phyloP scores from a whole-genome alignment of 495 filamentous ascomycete genomes.

The Xylaria telfairii region DNA sequence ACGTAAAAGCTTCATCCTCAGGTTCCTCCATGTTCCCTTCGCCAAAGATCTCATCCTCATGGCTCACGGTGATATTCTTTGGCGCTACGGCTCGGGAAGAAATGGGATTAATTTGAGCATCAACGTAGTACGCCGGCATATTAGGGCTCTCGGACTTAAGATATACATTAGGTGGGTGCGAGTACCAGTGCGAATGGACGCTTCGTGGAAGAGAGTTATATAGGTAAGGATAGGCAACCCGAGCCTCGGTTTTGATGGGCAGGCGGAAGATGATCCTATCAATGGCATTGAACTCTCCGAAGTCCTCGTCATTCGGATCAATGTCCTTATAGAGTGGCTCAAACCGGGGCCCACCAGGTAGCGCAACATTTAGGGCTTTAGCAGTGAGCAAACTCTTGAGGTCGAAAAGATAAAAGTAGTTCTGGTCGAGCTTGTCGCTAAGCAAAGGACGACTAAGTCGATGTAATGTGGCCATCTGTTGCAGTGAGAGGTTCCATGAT shows the following conservation, averaged over 20 bases:
- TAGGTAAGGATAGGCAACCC: slow-evolving; percentile 90
- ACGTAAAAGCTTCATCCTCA: slow-evolving; percentile 77
- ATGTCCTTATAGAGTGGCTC: slow-evolving; percentile 99
- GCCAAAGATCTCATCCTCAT: slow-evolving; percentile 96
- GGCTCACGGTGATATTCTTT: slow-evolving; percentile 90
- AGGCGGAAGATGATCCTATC: slow-evolving; percentile 98
- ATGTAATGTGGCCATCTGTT: slow-evolving; percentile 95
- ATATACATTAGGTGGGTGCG: slow-evolving; percentile 91
- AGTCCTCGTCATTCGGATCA: slow-evolving; percentile 98
- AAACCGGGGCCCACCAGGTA: slow-evolving; percentile 95
- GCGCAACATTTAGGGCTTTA: slow-evolving; percentile 95
- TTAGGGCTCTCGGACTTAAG: slow-evolving; percentile 86
- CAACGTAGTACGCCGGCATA: slow-evolving; percentile 96
- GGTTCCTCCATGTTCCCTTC: slow-evolving; percentile 79
- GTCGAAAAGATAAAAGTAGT: slow-evolving; percentile 99
- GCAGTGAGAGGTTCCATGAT: slow-evolving; percentile 89
- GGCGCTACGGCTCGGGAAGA: slow-evolving; percentile 93
- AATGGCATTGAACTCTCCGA: slow-evolving; percentile 99
- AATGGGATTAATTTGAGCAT: slow-evolving; percentile 96
- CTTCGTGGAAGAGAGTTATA: slow-evolving; percentile 97
- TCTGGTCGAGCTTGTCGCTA: slow-evolving; percentile 91
- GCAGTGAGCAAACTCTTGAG: slow-evolving; percentile 93
- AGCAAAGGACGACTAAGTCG: slow-evolving; percentile 90
- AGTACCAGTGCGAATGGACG: slow-evolving; percentile 92
- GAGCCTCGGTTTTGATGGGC: slow-evolving; percentile 94